phyloP scores from a whole-genome alignment of 106 monocot genomes.

The Iris macrosiphon region DNA sequence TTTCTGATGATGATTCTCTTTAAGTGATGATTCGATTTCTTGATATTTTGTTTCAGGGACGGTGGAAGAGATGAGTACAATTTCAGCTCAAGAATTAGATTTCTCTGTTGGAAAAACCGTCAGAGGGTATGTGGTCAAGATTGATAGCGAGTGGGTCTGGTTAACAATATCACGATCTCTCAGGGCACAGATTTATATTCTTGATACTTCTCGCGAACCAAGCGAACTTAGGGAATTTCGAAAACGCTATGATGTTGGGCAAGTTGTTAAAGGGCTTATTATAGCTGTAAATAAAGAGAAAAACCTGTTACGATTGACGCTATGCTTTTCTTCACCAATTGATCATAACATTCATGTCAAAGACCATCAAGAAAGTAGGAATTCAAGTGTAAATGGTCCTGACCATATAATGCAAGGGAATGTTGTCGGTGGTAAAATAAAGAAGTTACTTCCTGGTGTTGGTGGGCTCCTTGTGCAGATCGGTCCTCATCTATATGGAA shows the following conservation, averaged over 20 bases:
- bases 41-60: constrained; percentile 11
- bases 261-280: constrained; percentile 47
- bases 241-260: constrained; percentile 53
- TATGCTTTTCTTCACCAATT: constrained; percentile 3
- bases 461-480: constrained; percentile 88
- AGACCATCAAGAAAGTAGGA: constrained; percentile 8
- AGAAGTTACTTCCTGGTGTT: constrained; percentile 74
- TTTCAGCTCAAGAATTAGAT: constrained; percentile 23
- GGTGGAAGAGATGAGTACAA: neutral
- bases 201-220: constrained; percentile 86
- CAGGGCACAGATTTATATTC: constrained; percentile 49
- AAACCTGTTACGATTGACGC: constrained; percentile 40
- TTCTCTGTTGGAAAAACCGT: constrained; percentile 45
- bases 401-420: constrained; percentile 52
- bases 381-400: constrained; percentile 12
- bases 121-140: constrained; percentile 66
- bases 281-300: constrained; percentile 55
- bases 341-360: neutral
- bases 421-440: constrained; percentile 71
- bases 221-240: constrained; percentile 68
- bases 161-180: constrained; percentile 46
- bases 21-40: no score
- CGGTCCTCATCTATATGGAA: constrained; percentile 84
- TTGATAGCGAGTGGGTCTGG: constrained; percentile 70
- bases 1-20: no score